Percentiles rank a stretch among this genome's conserved stretches.
Evolutionary conservation across 2,329 filamentous ascomycete species (phyloP).

Genomic region (Rhinocladiella similis): DNA sequence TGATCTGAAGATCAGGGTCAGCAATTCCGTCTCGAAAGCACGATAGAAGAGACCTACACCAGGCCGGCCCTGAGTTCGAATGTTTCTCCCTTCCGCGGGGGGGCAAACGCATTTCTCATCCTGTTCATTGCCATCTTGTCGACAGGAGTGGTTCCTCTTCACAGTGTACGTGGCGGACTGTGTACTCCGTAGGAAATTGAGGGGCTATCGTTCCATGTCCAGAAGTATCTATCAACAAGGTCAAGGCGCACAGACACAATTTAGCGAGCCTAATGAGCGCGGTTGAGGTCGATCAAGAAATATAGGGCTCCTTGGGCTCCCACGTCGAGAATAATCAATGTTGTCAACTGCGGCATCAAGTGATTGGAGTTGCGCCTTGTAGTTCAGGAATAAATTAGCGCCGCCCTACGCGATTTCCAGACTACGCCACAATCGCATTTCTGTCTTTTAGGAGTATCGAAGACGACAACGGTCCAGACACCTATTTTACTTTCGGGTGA

Average conservation of each 20-base stretch:
- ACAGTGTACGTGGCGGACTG: background rate
- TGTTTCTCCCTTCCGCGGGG: constrained; percentile 94
- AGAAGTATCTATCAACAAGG: background rate
- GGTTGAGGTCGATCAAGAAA: background rate
- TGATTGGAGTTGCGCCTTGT: background rate
- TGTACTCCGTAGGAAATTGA: background rate
- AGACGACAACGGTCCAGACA: no score
- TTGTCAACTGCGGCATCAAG: no score
- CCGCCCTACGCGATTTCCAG: background rate
- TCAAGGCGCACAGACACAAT: no score
- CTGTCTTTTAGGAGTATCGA: no score
- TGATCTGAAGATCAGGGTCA: constrained; percentile 58
- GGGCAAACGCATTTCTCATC: constrained; percentile 89
- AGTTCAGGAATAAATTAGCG: background rate
- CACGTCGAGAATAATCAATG: background rate
- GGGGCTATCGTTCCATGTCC: constrained; percentile 23
- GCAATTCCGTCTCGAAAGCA: constrained; percentile 32
- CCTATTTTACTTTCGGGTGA: no score
- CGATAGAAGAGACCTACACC: constrained; percentile 53
- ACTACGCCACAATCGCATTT: no score
- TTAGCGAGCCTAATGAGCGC: no score
- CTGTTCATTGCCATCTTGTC: constrained; percentile 85
- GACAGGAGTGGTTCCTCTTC: background rate
- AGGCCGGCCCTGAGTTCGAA: constrained; percentile 94
- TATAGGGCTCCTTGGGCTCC: background rate